These are phyloP conservation scores for Kodamaea ohmeri DNA, from an alignment of 1,139 yeast species.

Conservation along the genomic window DNA sequence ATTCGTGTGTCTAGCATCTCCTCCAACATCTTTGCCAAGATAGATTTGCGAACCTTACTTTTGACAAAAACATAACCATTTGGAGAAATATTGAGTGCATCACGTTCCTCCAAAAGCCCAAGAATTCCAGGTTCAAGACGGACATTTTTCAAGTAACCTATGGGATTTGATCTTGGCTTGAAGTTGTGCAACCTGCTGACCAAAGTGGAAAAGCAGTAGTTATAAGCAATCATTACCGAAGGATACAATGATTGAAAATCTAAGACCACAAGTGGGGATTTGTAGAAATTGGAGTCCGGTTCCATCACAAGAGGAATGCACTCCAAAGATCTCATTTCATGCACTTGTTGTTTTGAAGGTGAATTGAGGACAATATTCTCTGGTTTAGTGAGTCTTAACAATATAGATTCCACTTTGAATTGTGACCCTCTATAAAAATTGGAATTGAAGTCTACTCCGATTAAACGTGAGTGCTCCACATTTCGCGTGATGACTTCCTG, in stretches of 20 bases:
- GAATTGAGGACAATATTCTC: conserved; percentile 74
- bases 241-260: conserved; percentile 96
- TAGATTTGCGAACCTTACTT: conserved; percentile 61
- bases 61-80: conserved; percentile 83
- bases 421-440: conserved; percentile 91
- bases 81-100: conserved; percentile 65
- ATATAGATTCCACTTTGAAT: conserved; percentile 83
- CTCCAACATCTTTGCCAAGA: conserved; percentile 77
- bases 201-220: conserved; percentile 86
- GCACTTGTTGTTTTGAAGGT: conserved; percentile 79
- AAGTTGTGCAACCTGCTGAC: conserved; percentile 66
- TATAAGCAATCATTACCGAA: conserved; percentile 86
- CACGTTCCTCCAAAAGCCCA: conserved; percentile 48
- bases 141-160: conserved; percentile 45
- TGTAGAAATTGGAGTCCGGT: conserved; percentile 80
- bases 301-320: conserved; percentile 91
- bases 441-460: conserved; percentile 88
- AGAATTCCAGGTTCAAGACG: conserved; percentile 57
- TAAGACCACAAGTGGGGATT: conserved; percentile 82
- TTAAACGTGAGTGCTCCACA: conserved; percentile 78
- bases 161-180: conserved; percentile 37
- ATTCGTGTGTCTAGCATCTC: conserved; percentile 80
- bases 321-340: conserved; percentile 81
- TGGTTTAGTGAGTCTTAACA: conserved; percentile 68
- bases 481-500: conserved; percentile 70